phyloP scores from a whole-genome alignment of 768 basidiomycete genomes.

The Podaxis sp. region DNA sequence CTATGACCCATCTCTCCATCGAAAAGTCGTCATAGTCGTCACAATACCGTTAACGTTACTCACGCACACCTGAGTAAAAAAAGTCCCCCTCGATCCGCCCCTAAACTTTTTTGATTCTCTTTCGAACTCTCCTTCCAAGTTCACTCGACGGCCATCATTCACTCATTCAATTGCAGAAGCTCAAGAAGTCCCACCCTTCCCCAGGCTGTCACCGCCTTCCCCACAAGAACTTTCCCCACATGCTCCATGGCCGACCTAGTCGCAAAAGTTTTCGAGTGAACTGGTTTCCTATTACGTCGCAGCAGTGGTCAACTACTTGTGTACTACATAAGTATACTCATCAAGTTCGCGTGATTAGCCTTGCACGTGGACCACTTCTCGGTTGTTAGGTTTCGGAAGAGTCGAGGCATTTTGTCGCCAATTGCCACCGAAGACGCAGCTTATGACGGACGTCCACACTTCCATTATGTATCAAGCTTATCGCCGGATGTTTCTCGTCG shows the following conservation, averaged over 20 bases:
- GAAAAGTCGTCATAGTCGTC: too few species aligned
- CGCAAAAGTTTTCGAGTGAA: background rate
- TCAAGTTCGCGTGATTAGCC: background rate
- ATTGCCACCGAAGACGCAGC: background rate
- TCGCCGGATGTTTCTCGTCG: background rate
- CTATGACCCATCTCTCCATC: background rate
- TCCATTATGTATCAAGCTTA: background rate
- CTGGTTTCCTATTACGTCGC: background rate
- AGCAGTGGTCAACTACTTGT: background rate
- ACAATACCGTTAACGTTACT: background rate
- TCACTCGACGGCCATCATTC: too few species aligned
- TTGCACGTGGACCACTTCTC: background rate
- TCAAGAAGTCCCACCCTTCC: background rate
- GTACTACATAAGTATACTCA: background rate
- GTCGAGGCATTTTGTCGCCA: background rate
- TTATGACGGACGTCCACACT: background rate
- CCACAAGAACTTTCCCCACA: background rate
- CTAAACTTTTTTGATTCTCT: background rate
- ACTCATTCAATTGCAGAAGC: background rate
- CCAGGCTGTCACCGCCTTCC: background rate
- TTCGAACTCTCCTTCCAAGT: too few species aligned
- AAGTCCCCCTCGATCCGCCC: background rate
- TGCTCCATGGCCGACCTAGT: background rate
- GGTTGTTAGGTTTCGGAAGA: background rate
- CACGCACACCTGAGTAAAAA: background rate